A percentile compares a stretch with the other conserved stretches of the same genome.
phyloP scores from a whole-genome alignment of 2,329 filamentous ascomycete genomes.

The Aspergillus tamarii region DNA sequence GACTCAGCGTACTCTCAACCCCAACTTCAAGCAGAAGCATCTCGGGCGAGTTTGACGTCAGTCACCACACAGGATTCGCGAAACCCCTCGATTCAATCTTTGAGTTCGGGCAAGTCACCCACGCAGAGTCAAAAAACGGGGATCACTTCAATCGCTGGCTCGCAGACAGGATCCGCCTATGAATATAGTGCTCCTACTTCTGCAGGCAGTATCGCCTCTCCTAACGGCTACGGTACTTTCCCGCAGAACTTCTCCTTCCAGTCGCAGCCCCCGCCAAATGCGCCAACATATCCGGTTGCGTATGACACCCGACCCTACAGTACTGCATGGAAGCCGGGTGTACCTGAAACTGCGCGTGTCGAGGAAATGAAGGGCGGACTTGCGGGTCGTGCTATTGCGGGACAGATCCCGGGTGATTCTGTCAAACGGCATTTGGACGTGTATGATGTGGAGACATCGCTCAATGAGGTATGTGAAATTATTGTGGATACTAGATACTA shows the following conservation, averaged over 20 bases:
- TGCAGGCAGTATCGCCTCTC: slow-evolving; percentile 43
- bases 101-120: slow-evolving; percentile 46
- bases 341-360: slow-evolving; percentile 29
- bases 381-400: slow-evolving; percentile 30
- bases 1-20: slow-evolving; percentile 35
- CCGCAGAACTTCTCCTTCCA: slow-evolving; percentile 37
- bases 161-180: slow-evolving; percentile 41
- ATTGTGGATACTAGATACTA: neutral
- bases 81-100: slow-evolving; percentile 44
- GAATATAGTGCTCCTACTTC: slow-evolving; percentile 43
- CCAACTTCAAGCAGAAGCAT: slow-evolving; percentile 39
- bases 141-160: slow-evolving; percentile 40
- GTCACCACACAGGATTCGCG: slow-evolving; percentile 46
- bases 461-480: slow-evolving; percentile 48
- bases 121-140: slow-evolving; percentile 45
- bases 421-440: slow-evolving; percentile 68
- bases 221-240: slow-evolving; percentile 39
- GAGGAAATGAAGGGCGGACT: slow-evolving; percentile 41
- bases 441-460: slow-evolving; percentile 60
- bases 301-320: slow-evolving; percentile 39
- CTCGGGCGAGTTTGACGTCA: slow-evolving; percentile 43
- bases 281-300: slow-evolving; percentile 34
- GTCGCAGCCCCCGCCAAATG: slow-evolving; percentile 34
- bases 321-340: slow-evolving; percentile 31
- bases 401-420: slow-evolving; percentile 45